These are phyloP conservation scores for Tieghemostelium lacteum DNA, from an alignment of 78 protist species.

Conservation along the genomic window DNA sequence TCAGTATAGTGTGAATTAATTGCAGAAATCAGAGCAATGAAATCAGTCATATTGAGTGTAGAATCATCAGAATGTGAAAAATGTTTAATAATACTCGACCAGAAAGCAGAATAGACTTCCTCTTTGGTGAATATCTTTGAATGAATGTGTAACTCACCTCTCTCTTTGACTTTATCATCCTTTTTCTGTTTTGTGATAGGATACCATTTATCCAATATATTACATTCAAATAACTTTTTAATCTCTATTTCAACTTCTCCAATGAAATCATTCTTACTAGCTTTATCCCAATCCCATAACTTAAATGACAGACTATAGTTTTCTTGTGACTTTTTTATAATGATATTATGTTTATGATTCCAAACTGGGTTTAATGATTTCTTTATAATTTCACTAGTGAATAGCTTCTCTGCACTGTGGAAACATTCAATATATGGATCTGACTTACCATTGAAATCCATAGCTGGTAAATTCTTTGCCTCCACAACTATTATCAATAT, in stretches of 20 bases:
- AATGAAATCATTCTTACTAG: constrained; percentile 61
- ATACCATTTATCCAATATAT: constrained; percentile 35
- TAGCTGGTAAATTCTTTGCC: constrained; percentile 42
- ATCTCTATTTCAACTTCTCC: constrained; percentile 31
- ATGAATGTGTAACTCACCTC: constrained; percentile 44
- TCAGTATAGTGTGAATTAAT: constrained; percentile 34
- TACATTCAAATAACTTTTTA: neutral
- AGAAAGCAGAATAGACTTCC: constrained; percentile 44
- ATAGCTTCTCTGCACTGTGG: constrained; percentile 12
- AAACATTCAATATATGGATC: constrained; percentile 54
- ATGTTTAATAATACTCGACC: constrained; percentile 56
- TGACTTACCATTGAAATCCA: constrained; percentile 51
- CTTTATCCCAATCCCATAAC: constrained; percentile 79
- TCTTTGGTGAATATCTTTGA: constrained; percentile 4
- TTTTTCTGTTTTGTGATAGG: constrained; percentile 13
- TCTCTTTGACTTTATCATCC: constrained; percentile 12
- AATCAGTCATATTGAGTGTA: constrained; percentile 7
- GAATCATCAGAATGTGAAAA: constrained; percentile 56
- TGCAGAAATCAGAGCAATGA: constrained; percentile 38
- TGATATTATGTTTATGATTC: constrained; percentile 42
- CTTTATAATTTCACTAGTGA: constrained; percentile 21
- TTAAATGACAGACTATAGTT: constrained; percentile 25
- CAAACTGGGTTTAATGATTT: constrained; percentile 59
- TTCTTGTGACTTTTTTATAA: constrained; percentile 38
- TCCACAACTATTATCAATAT: constrained; percentile 15